phyloP scores from a whole-genome alignment of 495 filamentous ascomycete species.

The Margaritispora aquatica region DNA sequence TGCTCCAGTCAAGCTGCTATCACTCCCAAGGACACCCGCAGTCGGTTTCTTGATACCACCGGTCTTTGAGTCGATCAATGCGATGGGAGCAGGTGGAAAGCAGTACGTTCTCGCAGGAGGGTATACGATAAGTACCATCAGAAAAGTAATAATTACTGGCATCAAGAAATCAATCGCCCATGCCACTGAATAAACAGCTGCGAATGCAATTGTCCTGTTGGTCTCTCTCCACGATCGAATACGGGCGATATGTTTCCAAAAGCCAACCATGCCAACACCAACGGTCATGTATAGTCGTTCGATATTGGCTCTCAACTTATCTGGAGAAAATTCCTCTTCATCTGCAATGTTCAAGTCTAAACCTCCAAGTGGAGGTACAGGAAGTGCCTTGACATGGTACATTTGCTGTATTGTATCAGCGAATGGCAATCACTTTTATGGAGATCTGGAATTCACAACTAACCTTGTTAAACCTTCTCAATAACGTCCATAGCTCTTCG shows the following conservation, averaged over 20 bases:
- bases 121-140: constrained; percentile 62
- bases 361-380: constrained; percentile 43
- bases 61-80: constrained; percentile 53
- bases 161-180: constrained; percentile 75
- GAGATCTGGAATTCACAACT: not conserved
- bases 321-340: constrained; percentile 79
- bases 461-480: constrained; percentile 82
- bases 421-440: constrained; percentile 10
- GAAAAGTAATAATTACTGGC: constrained; percentile 45
- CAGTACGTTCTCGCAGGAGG: constrained; percentile 55
- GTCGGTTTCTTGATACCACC: constrained; percentile 64
- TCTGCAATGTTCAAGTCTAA: constrained; percentile 79
- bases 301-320: constrained; percentile 74
- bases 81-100: constrained; percentile 70
- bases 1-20: constrained; percentile 74
- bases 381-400: constrained; percentile 73
- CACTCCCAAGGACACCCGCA: constrained; percentile 64
- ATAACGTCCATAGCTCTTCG: constrained; percentile 75
- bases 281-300: constrained; percentile 84
- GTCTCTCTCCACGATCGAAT: constrained; percentile 77
- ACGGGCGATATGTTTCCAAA: constrained; percentile 67
- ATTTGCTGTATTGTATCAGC: constrained; percentile 65
- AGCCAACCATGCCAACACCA: constrained; percentile 57
- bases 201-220: constrained; percentile 61
- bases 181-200: constrained; percentile 63